phyloP scores from a whole-genome alignment of 1,284 basidiomycete species.

The Ganoderma leucocontextum region DNA sequence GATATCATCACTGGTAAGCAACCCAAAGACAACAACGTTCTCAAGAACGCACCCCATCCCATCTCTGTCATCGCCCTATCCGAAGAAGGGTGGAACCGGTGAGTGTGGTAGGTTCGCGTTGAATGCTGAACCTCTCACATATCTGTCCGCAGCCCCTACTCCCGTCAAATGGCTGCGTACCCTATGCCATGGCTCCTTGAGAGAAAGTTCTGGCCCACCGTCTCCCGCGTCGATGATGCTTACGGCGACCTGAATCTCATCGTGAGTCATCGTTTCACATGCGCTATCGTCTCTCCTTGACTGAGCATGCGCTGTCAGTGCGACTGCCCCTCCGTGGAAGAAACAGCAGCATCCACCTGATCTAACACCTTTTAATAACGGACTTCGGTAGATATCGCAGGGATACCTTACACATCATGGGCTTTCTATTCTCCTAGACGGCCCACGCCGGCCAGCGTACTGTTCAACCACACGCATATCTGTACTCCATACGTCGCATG shows the following conservation, averaged over 20 bases:
- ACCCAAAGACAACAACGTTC: constrained; percentile 87
- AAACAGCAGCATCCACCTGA: constrained; percentile 49
- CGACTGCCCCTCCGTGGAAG: constrained; percentile 90
- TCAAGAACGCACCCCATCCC: constrained; percentile 96
- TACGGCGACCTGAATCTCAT: constrained; percentile 86
- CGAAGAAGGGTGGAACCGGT: constrained; percentile 87
- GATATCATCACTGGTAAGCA: constrained; percentile 89
- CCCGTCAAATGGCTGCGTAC: constrained; percentile 86
- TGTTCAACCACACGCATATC: constrained; percentile 44
- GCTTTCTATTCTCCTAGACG: constrained; percentile 42
- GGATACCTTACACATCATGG: constrained; percentile 28
- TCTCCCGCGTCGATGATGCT: constrained; percentile 90
- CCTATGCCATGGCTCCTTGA: constrained; percentile 81
- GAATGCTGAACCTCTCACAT: constrained; percentile 6
- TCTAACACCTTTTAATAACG: constrained; percentile 20
- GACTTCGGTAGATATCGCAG: constrained; percentile 21
- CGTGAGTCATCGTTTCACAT: constrained; percentile 56
- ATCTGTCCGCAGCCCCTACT: constrained; percentile 72
- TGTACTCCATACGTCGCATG: constrained; percentile 39
- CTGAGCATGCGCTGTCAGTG: constrained; percentile 57
- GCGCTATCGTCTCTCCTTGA: not conserved
- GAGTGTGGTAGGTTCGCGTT: constrained; percentile 35
- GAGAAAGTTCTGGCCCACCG: constrained; percentile 95
- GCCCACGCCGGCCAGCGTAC: constrained; percentile 36
- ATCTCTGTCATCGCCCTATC: constrained; percentile 75